Evolutionary conservation across 2,329 filamentous ascomycete genomes (phyloP), one percentile per base, ranked within the genome.

Genomic region (Trichophyton simii): DNA sequence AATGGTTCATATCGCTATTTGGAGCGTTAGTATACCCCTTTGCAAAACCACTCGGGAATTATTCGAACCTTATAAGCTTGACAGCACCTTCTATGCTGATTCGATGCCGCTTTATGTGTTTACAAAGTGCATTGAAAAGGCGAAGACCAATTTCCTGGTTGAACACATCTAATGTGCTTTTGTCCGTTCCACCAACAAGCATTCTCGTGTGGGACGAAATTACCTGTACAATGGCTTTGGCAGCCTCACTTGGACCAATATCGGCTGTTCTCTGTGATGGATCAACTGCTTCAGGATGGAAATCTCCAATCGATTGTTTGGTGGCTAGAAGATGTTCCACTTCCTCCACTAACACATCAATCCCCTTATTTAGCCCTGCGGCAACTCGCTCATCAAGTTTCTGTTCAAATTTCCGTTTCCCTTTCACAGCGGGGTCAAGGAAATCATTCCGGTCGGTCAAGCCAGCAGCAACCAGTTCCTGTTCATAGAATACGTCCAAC

Each of bases 361-460:
- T 97, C 65, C 94, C 94, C 77, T 95, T 96, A 75, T 96, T 96
- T 65, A 99, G 79, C 1, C 95, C 95, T 7, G 92, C 91, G 3
- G 94, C 94, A 6, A 99, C 94, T 63, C 89, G 89, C 75, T 97
- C 94, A 70, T 99, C 94, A 1, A 99, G 85, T 88, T 96, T 96
- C 71, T 96, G 91, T 79, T 99, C 94, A 69, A 97, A 99, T 66
- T 89, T 91, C 78, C 96, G 97, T 83, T 99, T 99, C 66, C 94
- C 91, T 68, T 96, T 87, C 36, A 88, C 88, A 0, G 91, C 89
- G 20, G 91, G 88, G 70, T 95, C 90, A 57, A 99, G 80, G 69
- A 99, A 99, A 75, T 99, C 94, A 71, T 95, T 95, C 50, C 88
- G 86, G 71, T 97, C 92, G 0, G 88, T 88, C 60, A 99, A 85